A percentile compares a stretch with the other conserved stretches of the same genome.
Conservation (phyloP, 768 basidiomycete species). For the Scleroderma citrinum region DNA sequence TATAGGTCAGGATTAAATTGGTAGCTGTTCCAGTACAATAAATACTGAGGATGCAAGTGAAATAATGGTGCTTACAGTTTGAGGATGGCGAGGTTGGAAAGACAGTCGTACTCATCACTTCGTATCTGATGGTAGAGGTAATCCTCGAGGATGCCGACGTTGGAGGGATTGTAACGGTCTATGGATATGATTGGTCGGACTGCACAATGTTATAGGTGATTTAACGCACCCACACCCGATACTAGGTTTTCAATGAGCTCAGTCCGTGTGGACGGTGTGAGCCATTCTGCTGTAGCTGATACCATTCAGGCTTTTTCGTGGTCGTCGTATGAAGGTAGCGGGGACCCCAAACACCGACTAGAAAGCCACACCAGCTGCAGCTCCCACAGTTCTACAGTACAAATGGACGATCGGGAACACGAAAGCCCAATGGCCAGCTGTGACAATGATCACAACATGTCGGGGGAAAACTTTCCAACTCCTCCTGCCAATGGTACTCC, state of each 20-base stretch:
- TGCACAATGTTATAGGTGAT: conserved; percentile 23
- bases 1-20: conserved; percentile 94
- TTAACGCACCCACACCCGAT: conserved; percentile 76
- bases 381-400: no score
- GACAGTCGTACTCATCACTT: conserved; percentile 86
- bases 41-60: background rate
- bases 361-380: no score
- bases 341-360: no score
- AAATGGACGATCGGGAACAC: no score
- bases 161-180: conserved; percentile 98
- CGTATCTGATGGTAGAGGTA: conserved; percentile 94
- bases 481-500: background rate
- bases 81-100: conserved; percentile 91
- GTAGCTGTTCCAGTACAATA: conserved; percentile 48
- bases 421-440: no score
- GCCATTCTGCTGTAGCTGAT: conserved; percentile 53
- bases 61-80: conserved; percentile 59
- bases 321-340: background rate
- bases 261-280: conserved; percentile 70
- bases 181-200: conserved; percentile 91
- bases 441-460: background rate
- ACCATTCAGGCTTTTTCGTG: conserved; percentile 15
- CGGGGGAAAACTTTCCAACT: conserved; percentile 6
- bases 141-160: conserved; percentile 90
- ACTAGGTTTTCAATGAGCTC: conserved; percentile 89